Percentiles rank a stretch among this genome's conserved stretches.
Evolutionary conservation across 805 yeast species (phyloP).

Genomic region (Yarrowia sp.): DNA sequence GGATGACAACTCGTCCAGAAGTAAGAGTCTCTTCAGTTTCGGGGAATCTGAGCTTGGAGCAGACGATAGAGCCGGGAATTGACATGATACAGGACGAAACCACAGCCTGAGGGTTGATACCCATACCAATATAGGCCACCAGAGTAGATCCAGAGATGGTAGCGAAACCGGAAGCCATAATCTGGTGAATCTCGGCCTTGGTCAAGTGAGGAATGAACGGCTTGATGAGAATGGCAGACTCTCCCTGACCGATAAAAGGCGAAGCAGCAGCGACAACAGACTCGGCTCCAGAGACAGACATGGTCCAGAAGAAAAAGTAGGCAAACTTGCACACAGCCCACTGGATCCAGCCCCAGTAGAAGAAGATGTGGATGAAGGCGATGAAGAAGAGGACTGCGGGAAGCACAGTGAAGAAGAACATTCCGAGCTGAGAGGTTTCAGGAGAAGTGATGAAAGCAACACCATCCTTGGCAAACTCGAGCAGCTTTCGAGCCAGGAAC

Average conservation of each 20-base stretch:
- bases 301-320: constrained; percentile 57
- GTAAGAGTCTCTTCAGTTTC: constrained; percentile 57
- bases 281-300: constrained; percentile 61
- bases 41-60: constrained; percentile 58
- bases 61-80: constrained; percentile 61
- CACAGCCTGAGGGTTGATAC: constrained; percentile 60
- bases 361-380: constrained; percentile 59
- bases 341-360: constrained; percentile 58
- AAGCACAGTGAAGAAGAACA: constrained; percentile 57
- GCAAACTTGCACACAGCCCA: constrained; percentile 60
- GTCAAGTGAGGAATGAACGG: constrained; percentile 59
- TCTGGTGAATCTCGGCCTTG: constrained; percentile 59
- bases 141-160: constrained; percentile 64
- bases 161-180: constrained; percentile 62
- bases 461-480: constrained; percentile 58
- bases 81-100: constrained; percentile 70
- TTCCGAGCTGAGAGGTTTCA: constrained; percentile 44
- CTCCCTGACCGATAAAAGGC: constrained; percentile 67
- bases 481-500: constrained; percentile 53
- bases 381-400: constrained; percentile 66
- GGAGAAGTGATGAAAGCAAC: constrained; percentile 55
- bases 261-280: constrained; percentile 66
- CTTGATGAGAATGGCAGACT: constrained; percentile 59
- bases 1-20: constrained; percentile 49
- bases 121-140: constrained; percentile 61